A percentile compares a stretch with the other conserved stretches of the same genome.
These are phyloP conservation scores for Colletotrichum sp. DNA, from an alignment of 2,329 filamentous ascomycete genomes.

Conservation along the genomic window DNA sequence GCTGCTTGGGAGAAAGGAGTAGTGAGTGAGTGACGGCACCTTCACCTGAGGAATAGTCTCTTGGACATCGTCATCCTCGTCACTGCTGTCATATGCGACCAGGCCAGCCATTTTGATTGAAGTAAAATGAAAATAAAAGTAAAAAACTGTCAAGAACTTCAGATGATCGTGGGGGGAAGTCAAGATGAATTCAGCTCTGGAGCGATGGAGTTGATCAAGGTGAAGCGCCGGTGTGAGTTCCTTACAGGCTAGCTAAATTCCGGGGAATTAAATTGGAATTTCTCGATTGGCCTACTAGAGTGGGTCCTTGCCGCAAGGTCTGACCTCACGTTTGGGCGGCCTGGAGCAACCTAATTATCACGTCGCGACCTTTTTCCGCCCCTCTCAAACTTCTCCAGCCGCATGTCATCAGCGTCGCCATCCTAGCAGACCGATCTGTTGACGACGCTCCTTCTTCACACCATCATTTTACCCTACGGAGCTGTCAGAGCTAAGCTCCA, in stretches of 20 bases:
- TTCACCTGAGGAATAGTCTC: background rate
- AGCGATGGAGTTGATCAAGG: background rate
- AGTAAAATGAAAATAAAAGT: background rate
- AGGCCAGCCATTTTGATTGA: conserved; percentile 43
- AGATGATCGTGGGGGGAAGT: background rate
- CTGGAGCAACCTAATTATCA: conserved; percentile 4
- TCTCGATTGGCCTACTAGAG: background rate
- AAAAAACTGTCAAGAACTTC: background rate
- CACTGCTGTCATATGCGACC: conserved; percentile 57
- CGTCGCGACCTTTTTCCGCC: conserved; percentile 16
- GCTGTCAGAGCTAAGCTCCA: background rate
- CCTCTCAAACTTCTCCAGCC: conserved; percentile 1
- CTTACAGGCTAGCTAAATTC: background rate
- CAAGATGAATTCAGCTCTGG: background rate
- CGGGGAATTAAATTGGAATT: background rate
- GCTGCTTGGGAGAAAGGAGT: background rate
- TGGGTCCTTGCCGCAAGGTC: background rate
- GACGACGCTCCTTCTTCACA: background rate
- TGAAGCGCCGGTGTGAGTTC: background rate
- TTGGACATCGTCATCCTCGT: conserved; percentile 48
- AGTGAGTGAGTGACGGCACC: background rate
- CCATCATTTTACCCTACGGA: background rate
- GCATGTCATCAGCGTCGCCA: background rate
- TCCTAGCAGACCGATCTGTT: background rate
- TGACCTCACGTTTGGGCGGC: background rate